These are phyloP conservation scores for Phlyctochytrium planicorne DNA, from an alignment of 192 early-diverging fungal genomes.

Conservation along the genomic window DNA sequence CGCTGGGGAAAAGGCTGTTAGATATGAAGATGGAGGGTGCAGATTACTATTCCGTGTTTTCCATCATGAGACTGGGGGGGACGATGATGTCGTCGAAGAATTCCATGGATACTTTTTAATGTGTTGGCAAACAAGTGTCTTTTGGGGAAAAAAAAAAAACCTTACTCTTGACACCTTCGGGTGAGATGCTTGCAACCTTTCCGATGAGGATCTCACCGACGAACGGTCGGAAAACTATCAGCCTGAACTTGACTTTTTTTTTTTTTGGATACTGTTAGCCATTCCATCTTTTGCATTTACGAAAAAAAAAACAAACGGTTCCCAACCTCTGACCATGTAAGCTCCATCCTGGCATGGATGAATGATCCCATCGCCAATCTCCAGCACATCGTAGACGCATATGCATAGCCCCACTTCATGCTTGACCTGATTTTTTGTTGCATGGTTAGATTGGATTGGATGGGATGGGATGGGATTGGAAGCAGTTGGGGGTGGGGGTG, in stretches of 20 bases:
- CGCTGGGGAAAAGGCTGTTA: constrained; percentile 44
- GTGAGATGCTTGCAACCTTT: constrained; percentile 69
- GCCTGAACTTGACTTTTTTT: constrained; percentile 72
- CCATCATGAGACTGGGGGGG: constrained; percentile 62
- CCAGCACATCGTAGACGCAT: constrained; percentile 73
- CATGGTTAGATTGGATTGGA: neutral
- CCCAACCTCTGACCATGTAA: constrained; percentile 70
- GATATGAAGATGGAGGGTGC: neutral
- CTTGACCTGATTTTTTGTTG: constrained; percentile 51
- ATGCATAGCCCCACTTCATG: constrained; percentile 92
- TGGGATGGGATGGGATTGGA: neutral
- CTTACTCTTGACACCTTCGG: constrained; percentile 68
- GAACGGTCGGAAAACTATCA: constrained; percentile 91
- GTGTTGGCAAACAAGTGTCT: constrained; percentile 10
- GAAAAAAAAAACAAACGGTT: no score
- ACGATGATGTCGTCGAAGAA: constrained; percentile 94
- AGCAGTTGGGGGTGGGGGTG: neutral
- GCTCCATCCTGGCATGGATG: constrained; percentile 80
- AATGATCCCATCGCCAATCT: constrained; percentile 83
- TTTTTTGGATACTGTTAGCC: no score
- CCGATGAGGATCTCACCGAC: constrained; percentile 83
- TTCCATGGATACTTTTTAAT: constrained; percentile 65
- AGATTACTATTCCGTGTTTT: constrained; percentile 61
- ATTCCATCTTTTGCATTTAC: no score
- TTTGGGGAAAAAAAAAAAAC: constrained; percentile 6